Conservation (phyloP, 208 protist genomes). For the Leishmania lainsoni region DNA sequence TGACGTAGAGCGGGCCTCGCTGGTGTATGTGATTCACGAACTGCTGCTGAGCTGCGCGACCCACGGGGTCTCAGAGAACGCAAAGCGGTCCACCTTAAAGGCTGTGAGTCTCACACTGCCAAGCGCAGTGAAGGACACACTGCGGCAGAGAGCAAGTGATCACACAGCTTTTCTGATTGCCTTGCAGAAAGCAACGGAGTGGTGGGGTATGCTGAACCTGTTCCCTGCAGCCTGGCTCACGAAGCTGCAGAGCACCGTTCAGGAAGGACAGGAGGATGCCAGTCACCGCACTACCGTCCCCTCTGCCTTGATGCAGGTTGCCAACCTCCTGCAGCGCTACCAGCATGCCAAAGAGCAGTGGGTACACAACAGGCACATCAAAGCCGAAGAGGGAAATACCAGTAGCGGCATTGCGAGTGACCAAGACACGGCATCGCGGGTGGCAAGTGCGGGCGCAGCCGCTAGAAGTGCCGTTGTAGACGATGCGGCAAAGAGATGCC, state of each 20-base stretch:
- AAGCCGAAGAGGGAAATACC: slow-evolving; percentile 17
- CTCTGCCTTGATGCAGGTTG: slow-evolving; percentile 45
- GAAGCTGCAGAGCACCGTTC: slow-evolving; percentile 42
- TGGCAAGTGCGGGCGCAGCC: slow-evolving; percentile 10
- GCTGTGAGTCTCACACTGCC: slow-evolving; percentile 61
- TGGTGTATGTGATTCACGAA: slow-evolving; percentile 87
- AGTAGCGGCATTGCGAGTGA: slow-evolving; percentile 10
- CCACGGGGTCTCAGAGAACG: slow-evolving; percentile 60
- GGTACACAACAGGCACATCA: slow-evolving; percentile 31
- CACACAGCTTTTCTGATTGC: slow-evolving; percentile 42
- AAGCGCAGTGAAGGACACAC: slow-evolving; percentile 41
- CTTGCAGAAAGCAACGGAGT: slow-evolving; percentile 57
- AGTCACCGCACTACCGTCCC: slow-evolving; percentile 33
- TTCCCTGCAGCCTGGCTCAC: slow-evolving; percentile 78
- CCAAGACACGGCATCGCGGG: slow-evolving; percentile 2
- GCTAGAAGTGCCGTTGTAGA: slow-evolving; percentile 23
- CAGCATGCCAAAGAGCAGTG: slow-evolving; percentile 68
- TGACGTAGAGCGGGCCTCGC: slow-evolving; percentile 49
- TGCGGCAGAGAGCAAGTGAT: slow-evolving; percentile 25
- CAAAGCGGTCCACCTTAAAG: slow-evolving; percentile 60
- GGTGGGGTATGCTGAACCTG: slow-evolving; percentile 81
- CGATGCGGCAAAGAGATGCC: slow-evolving; percentile 34
- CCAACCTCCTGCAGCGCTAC: slow-evolving; percentile 64
- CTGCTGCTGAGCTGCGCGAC: slow-evolving; percentile 77
- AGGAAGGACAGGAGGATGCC: slow-evolving; percentile 27